Percentiles rank a stretch among this genome's conserved stretches.
Evolutionary conservation across 345 rosid genomes (phyloP).

Genomic region (Brassica juncea): DNA sequence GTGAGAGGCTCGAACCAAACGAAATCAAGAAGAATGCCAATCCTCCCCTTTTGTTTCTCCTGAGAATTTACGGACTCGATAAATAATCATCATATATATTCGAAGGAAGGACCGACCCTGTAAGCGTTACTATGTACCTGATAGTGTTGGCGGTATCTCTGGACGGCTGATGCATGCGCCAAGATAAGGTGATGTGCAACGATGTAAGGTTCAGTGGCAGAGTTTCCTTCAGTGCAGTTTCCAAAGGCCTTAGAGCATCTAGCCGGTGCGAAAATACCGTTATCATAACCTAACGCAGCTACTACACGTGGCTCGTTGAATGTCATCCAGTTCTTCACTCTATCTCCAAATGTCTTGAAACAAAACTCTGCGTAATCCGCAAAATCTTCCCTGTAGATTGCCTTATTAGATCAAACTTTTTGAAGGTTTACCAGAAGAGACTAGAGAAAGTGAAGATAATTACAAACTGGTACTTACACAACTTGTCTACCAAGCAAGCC

Average conservation of each 20-base stretch:
- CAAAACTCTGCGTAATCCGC: conserved; percentile 92
- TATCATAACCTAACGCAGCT: conserved; percentile 90
- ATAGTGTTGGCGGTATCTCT: conserved; percentile 75
- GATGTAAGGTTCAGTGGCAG: conserved; percentile 87
- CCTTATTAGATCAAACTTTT: background rate
- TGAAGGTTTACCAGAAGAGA: background rate
- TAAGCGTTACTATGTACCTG: conserved; percentile 45
- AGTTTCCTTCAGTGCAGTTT: conserved; percentile 77
- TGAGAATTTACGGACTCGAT: conserved; percentile 21
- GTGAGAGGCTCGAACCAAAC: conserved; percentile 98
- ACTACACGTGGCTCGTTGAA: conserved; percentile 93
- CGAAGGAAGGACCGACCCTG: background rate
- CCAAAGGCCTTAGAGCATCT: conserved; percentile 89
- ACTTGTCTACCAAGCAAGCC: conserved; percentile 69
- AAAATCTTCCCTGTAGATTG: conserved; percentile 67
- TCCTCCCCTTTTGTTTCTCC: conserved; percentile 83
- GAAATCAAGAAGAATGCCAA: conserved; percentile 85
- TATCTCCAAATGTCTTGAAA: conserved; percentile 79
- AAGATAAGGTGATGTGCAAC: conserved; percentile 83
- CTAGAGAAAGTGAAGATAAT: background rate
- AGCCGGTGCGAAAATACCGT: conserved; percentile 78
- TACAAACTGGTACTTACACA: conserved; percentile 55
- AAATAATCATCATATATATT: background rate
- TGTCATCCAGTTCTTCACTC: conserved; percentile 98
- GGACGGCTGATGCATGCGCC: conserved; percentile 81